phyloP scores from a whole-genome alignment of 257 asterid genomes.

The Paraleonurus japonicus region DNA sequence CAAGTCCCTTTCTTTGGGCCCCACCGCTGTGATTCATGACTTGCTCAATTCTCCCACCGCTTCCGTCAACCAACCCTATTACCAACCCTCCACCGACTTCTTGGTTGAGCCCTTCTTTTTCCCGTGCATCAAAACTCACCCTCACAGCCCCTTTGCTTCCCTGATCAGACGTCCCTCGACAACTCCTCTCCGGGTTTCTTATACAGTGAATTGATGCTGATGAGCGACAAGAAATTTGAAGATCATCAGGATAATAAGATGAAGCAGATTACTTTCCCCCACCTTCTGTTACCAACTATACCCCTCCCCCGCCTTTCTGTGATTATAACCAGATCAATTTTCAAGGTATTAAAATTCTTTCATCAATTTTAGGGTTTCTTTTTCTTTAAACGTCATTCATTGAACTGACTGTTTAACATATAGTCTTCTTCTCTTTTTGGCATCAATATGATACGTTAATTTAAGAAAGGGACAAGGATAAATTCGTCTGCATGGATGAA shows the following conservation, averaged over 20 bases:
- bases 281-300: not conserved
- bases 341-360: slow-evolving; percentile 30
- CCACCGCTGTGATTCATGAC: slow-evolving; percentile 44
- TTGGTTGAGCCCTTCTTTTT: slow-evolving; percentile 48
- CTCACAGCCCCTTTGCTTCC: slow-evolving; percentile 40
- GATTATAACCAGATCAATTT: slow-evolving; percentile 23
- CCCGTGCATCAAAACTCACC: too few relatives aligned
- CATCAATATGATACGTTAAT: slow-evolving; percentile 6
- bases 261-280: slow-evolving; percentile 33
- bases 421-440: slow-evolving; percentile 8
- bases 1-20: slow-evolving; percentile 39
- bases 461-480: slow-evolving; percentile 37
- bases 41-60: slow-evolving; percentile 60
- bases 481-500: slow-evolving; percentile 70
- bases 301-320: slow-evolving; percentile 29
- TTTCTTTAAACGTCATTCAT: slow-evolving; percentile 23
- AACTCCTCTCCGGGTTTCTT: slow-evolving; percentile 34
- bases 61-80: slow-evolving; percentile 67
- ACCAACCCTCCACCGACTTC: slow-evolving; percentile 40
- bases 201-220: slow-evolving; percentile 53
- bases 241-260: slow-evolving; percentile 60
- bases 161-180: slow-evolving; percentile 33
- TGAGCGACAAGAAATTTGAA: slow-evolving; percentile 37
- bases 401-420: slow-evolving; percentile 47
- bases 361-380: not conserved